These are phyloP conservation scores for Sugiyamaella neomexicana DNA, from an alignment of 1,139 yeast genomes.

Conservation along the genomic window DNA sequence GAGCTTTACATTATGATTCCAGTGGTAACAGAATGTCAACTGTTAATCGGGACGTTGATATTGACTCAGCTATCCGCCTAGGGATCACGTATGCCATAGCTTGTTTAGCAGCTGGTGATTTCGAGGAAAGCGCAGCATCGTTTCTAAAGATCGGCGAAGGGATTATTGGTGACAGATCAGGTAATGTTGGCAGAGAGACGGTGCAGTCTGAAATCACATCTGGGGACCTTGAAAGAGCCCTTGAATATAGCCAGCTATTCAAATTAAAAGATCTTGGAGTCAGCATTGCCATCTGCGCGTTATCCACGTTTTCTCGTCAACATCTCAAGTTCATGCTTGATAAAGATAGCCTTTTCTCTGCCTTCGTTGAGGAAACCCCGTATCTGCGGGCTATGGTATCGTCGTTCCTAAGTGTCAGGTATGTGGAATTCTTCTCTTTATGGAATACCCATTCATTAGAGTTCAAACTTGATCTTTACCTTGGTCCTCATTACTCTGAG, in stretches of 20 bases:
- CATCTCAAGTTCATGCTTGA: slow-evolving; percentile 30
- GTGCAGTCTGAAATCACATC: not conserved
- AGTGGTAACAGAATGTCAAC: not conserved
- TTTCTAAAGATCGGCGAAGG: slow-evolving; percentile 13
- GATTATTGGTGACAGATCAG: not conserved
- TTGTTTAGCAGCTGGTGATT: slow-evolving; percentile 14
- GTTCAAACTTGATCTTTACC: slow-evolving; percentile 26
- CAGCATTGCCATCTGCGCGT: slow-evolving; percentile 30
- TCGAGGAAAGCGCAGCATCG: slow-evolving; percentile 17
- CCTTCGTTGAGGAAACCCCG: slow-evolving; percentile 50
- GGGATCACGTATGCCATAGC: slow-evolving; percentile 19
- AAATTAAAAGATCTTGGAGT: slow-evolving; percentile 25
- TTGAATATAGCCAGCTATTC: not conserved
- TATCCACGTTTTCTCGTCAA: slow-evolving; percentile 31
- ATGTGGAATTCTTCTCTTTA: slow-evolving; percentile 22
- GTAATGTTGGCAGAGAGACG: not conserved
- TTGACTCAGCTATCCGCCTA: not conserved
- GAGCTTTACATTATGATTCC: slow-evolving; percentile 1
- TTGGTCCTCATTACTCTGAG: slow-evolving; percentile 22
- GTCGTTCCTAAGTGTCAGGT: slow-evolving; percentile 21
- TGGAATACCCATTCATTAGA: slow-evolving; percentile 25
- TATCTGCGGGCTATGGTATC: slow-evolving; percentile 23
- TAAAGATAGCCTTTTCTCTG: slow-evolving; percentile 63
- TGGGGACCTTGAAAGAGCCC: not conserved
- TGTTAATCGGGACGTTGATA: not conserved